Base-by-base conservation (phyloP, 495 filamentous ascomycete species). In the Bacidia gigantensis region DNA sequence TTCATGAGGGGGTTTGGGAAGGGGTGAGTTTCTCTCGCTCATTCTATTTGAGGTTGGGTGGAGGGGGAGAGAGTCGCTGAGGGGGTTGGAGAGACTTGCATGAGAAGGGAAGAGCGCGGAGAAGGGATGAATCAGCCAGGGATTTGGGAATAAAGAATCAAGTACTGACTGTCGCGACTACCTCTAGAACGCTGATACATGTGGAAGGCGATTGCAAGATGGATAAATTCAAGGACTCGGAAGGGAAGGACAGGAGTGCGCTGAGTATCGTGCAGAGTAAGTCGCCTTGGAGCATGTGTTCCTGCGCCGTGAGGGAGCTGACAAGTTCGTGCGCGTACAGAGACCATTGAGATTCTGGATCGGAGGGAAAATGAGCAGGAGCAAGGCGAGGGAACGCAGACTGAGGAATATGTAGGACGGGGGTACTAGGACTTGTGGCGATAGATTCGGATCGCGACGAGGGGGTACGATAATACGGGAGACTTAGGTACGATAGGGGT, bases 251-350 rank as follows among this genome's bases (percentile, higher is more conserved):
- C 45, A 69, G 71, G 41, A 67, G 64, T 12, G 39, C 58, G 38
- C 57, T 93, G 54, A 87, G 70, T 65, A 72, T 95, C 58, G 64
- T 80, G 23, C 83, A 89, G 65, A 77, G 87, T 92, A 76, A 59
- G 86, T 72, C 2, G 3, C 14, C 23, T 11, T n/a, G n/a, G n/a
- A 10, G 9, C 17, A 0, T 10, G 0, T 21, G 45, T 26, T 23
- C 5, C 0, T 5, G 32, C 9, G 2, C 1, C 14, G 24, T 3
- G 40, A 24, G 18, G 23, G 38, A 42, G 18, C 49, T 21, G 44
- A 53, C 51, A 21, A n/a, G n/a, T n/a, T n/a, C n/a, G n/a, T 29
- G 3, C 3, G 14, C 11, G 0, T 29, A 3, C 35, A 60, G 58
- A 52, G 7, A 50, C 43, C 20, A 48, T 58, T 46, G 55, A 60